Conservation (phyloP, 768 basidiomycete genomes). For the Lactarius sp. region DNA sequence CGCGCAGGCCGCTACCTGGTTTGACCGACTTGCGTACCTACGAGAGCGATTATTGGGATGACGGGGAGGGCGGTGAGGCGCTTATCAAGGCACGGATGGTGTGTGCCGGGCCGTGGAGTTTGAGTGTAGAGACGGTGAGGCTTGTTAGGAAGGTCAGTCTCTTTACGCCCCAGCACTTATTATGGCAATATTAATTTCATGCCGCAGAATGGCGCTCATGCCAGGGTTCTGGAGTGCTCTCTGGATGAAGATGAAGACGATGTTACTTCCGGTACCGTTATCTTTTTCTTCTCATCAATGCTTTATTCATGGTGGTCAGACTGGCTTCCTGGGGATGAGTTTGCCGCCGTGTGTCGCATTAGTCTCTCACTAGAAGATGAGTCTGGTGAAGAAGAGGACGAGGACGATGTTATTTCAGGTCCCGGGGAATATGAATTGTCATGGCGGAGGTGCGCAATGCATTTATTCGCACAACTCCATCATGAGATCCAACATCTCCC, state of each 20-base stretch:
- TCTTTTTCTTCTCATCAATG: background rate
- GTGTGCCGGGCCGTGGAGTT: slow-evolving; percentile 50
- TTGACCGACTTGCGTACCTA: slow-evolving; percentile 51
- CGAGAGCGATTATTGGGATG: slow-evolving; percentile 50
- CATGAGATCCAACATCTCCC: slow-evolving; percentile 1
- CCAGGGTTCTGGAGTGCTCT: slow-evolving; percentile 50
- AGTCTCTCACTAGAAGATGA: slow-evolving; percentile 42
- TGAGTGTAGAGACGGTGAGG: slow-evolving; percentile 49
- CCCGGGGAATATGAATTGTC: slow-evolving; percentile 56
- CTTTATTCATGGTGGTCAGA: slow-evolving; percentile 37
- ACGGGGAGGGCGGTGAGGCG: slow-evolving; percentile 50
- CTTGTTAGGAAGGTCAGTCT: slow-evolving; percentile 46
- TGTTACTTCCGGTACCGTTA: slow-evolving; percentile 40
- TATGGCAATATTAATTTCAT: background rate
- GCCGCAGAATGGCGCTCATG: slow-evolving; percentile 40
- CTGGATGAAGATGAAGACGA: slow-evolving; percentile 42
- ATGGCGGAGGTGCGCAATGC: slow-evolving; percentile 55
- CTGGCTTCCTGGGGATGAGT: slow-evolving; percentile 60
- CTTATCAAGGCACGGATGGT: slow-evolving; percentile 47
- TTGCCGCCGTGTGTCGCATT: slow-evolving; percentile 53
- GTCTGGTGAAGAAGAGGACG: slow-evolving; percentile 30
- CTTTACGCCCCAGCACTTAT: background rate
- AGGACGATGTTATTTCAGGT: slow-evolving; percentile 36
- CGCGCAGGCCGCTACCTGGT: slow-evolving; percentile 39
- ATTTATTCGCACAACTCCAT: slow-evolving; percentile 8